Base-by-base conservation (phyloP, 257 asterid genomes). In the Orobanche coerulescens region DNA sequence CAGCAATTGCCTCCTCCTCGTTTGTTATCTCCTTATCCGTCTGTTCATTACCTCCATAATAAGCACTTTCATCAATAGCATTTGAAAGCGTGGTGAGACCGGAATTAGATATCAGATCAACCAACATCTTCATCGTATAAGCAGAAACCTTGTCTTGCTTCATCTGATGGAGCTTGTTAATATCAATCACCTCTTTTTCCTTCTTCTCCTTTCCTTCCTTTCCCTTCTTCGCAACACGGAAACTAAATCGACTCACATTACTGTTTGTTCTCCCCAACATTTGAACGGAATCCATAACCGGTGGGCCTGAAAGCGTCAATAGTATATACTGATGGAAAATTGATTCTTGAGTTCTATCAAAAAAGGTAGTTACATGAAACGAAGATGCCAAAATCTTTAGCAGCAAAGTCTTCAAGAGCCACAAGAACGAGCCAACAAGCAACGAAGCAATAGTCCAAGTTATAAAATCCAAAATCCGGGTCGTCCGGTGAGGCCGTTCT, bases 1-100 rank as follows among this genome's bases (percentile, higher is more conserved):
- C 95, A 54, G 95, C 96, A 66, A 86, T 78, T 3, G 98, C 98
- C 64, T 84, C 95, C 82, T 92, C 96, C 79, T 84, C 96, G 6
- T 81, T 88, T 1, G 85, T 86, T 46, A 85, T 92, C 82, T 85
- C 93, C 78, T 76, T 86, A 76, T 92, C 98, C 0, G 79, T 43
- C 67, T 79, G 87, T 69, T 83, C 95, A 56, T 83, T 71, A 33
- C 75, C 82, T 48, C 66, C 84, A 10, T 72, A 75, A 14, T 81
- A 84, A 18, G 47, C 75, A 60, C 82, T 76, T 69, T 79, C 90
- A 51, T 79, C 95, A 11, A 92, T 77, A 31, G 75, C 71, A 71
- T 79, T 80, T 2, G 96, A 85, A 65, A 92, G 61, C 11, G 98
- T 86, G 42, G 93, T 68, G 54, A 88, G 81, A 13, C 98, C 96